Conservation (phyloP, 768 basidiomycete genomes). For the Cubamyces lactineus region DNA sequence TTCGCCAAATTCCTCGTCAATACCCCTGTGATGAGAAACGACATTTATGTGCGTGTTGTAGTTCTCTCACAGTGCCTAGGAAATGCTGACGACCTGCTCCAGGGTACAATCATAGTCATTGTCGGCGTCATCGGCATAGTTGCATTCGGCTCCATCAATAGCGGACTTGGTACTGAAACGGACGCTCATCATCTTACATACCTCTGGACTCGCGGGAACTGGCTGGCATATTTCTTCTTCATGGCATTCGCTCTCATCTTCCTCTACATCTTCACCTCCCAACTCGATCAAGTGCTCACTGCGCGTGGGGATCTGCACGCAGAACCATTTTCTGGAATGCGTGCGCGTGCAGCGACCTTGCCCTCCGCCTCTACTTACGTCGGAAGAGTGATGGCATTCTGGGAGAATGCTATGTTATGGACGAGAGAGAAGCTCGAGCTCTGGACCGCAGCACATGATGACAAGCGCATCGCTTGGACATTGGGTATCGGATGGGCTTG, state of each 20-base stretch:
- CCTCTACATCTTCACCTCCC: slow-evolving; percentile 67
- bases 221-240: slow-evolving; percentile 89
- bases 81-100: background rate
- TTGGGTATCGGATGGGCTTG: slow-evolving; percentile 95
- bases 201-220: slow-evolving; percentile 85
- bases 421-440: slow-evolving; percentile 66
- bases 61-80: background rate
- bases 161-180: slow-evolving; percentile 74
- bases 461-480: slow-evolving; percentile 86
- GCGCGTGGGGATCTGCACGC: slow-evolving; percentile 72
- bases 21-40: slow-evolving; percentile 80
- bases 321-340: slow-evolving; percentile 52
- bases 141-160: slow-evolving; percentile 83
- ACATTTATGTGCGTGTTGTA: slow-evolving; percentile 67
- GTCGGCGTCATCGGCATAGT: slow-evolving; percentile 88
- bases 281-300: slow-evolving; percentile 74
- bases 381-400: slow-evolving; percentile 42
- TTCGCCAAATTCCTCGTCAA: slow-evolving; percentile 90
- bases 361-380: slow-evolving; percentile 32
- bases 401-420: slow-evolving; percentile 53
- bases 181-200: slow-evolving; percentile 74
- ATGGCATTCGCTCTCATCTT: slow-evolving; percentile 70
- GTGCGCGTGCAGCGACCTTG: slow-evolving; percentile 30
- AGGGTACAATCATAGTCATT: slow-evolving; percentile 85
- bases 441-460: slow-evolving; percentile 80